A percentile compares a stretch with the other conserved stretches of the same genome.
phyloP scores from a whole-genome alignment of 2,329 filamentous ascomycete species.

The Penicillium sp. region DNA sequence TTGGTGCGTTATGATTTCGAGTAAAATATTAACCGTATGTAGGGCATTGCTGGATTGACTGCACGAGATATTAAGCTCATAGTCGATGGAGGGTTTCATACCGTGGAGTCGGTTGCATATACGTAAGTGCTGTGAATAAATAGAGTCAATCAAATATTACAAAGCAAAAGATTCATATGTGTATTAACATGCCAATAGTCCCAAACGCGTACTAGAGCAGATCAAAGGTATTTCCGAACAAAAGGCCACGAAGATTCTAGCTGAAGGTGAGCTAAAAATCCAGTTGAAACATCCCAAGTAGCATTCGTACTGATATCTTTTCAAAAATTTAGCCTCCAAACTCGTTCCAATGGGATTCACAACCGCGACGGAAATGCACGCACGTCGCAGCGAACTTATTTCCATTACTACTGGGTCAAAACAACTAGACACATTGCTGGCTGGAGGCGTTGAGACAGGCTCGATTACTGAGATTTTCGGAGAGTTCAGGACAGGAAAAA shows the following conservation, averaged over 20 bases:
- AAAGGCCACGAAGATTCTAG: constrained; percentile 86
- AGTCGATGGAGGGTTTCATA: constrained; percentile 88
- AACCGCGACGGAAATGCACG: constrained; percentile 98
- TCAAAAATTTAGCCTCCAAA: constrained; percentile 66
- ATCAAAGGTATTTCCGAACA: constrained; percentile 98
- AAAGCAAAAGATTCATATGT: background rate
- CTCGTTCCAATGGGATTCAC: constrained; percentile 98
- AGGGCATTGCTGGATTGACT: constrained; percentile 88
- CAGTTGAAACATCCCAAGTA: background rate
- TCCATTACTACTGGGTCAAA: constrained; percentile 98
- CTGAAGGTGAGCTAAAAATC: constrained; percentile 65
- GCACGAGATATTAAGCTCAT: constrained; percentile 92
- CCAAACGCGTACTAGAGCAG: constrained; percentile 75
- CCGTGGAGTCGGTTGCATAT: constrained; percentile 93
- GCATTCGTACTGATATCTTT: constrained; percentile 12
- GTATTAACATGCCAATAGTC: constrained; percentile 38
- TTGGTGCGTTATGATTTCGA: background rate
- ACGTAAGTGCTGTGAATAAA: constrained; percentile 53
- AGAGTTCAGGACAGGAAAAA: constrained; percentile 96
- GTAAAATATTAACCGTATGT: constrained; percentile 4
- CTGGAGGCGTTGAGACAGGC: constrained; percentile 92
- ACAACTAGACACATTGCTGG: constrained; percentile 89
- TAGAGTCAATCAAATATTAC: background rate
- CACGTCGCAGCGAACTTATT: constrained; percentile 91
- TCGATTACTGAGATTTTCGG: constrained; percentile 98